Percentiles rank a stretch among this genome's conserved stretches.
These are phyloP conservation scores for Pseudisothecium myosuroides DNA, from an alignment of 225 moss, liverwort and hornwort species.

Conservation along the genomic window DNA sequence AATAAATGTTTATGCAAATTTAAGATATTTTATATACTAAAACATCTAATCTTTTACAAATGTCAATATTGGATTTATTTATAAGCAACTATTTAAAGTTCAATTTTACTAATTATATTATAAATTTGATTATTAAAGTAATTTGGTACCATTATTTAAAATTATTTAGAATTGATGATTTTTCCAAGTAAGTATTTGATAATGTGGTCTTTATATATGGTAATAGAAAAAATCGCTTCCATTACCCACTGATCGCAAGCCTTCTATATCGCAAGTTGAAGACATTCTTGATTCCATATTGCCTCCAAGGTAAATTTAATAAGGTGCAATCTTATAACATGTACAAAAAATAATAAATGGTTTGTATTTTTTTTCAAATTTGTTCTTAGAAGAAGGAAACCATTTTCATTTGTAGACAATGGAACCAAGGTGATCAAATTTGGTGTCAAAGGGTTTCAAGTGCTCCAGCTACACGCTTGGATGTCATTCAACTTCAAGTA, in stretches of 20 bases:
- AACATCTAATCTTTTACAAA: neutral
- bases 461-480: constrained; percentile 78
- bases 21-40: too few relatives aligned
- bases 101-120: neutral
- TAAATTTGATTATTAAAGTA: neutral
- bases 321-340: neutral
- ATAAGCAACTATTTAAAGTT: neutral
- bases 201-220: neutral
- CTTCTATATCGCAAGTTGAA: constrained; percentile 63
- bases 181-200: neutral
- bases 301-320: constrained; percentile 49
- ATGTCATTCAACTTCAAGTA: constrained; percentile 94
- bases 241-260: constrained; percentile 35
- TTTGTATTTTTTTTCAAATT: neutral
- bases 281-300: constrained; percentile 85
- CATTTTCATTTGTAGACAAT: constrained; percentile 28
- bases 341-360: neutral
- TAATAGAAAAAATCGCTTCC: constrained; percentile 8
- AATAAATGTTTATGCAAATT: neutral
- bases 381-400: neutral
- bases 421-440: constrained; percentile 56
- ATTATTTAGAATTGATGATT: neutral
- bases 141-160: neutral
- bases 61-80: neutral
- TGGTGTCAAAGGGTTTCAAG: constrained; percentile 92